Conservation (phyloP, 106 monocot genomes). For the Chionographis japonica region DNA sequence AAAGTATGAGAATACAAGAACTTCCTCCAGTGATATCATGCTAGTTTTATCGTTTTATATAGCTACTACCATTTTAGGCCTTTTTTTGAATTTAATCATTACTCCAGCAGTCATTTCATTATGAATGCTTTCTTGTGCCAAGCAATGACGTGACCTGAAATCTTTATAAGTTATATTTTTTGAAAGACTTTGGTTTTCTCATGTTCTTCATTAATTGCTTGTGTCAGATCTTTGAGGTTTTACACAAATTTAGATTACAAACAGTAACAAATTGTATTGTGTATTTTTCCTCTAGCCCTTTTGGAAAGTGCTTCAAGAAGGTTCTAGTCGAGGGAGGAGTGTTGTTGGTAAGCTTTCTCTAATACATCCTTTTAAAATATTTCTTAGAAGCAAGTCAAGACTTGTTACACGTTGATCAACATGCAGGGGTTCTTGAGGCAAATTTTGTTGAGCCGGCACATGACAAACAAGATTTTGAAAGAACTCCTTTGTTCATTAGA, state of each 20-base stretch:
- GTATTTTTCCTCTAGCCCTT: constrained; percentile 47
- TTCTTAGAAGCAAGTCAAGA: constrained; percentile 10
- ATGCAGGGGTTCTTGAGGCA: constrained; percentile 75
- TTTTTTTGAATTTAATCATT: no score
- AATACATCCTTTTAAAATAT: background rate
- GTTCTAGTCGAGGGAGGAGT: constrained; percentile 64
- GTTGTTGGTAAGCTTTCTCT: constrained; percentile 59
- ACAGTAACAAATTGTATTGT: no score
- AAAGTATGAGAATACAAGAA: no score
- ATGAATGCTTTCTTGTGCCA: background rate
- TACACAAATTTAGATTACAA: background rate
- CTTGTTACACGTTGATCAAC: background rate
- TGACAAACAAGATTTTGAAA: constrained; percentile 98
- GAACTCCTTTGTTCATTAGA: constrained; percentile 73
- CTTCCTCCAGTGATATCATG: no score
- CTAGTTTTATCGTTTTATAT: no score
- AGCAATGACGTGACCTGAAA: no score
- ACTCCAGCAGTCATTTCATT: no score
- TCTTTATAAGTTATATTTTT: no score
- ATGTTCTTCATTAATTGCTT: background rate
- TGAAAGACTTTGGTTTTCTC: background rate
- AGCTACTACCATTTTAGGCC: no score
- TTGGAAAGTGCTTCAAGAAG: constrained; percentile 89
- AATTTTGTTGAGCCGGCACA: constrained; percentile 96
- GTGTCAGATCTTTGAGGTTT: background rate